Percentiles rank a stretch among this genome's conserved stretches.
These are phyloP conservation scores for Pseudoturritis turrita DNA, from an alignment of 345 rosid genomes.

Conservation along the genomic window DNA sequence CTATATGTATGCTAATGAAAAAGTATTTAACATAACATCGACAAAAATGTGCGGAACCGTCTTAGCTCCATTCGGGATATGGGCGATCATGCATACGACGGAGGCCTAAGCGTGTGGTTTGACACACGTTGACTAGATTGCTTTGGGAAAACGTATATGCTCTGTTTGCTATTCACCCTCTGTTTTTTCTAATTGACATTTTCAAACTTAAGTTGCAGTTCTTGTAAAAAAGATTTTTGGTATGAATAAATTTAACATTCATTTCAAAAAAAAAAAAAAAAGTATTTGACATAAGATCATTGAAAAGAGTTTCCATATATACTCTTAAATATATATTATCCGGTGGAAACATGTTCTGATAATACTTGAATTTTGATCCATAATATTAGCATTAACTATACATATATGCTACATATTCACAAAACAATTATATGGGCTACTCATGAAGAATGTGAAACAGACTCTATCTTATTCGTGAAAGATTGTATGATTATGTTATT, in stretches of 20 bases:
- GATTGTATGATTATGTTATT: neutral
- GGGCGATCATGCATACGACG: too few relatives aligned
- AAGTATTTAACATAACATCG: neutral
- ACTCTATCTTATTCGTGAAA: neutral
- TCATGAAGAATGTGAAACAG: neutral
- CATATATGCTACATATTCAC: neutral
- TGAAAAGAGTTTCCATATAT: neutral
- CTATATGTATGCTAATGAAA: slow-evolving; percentile 20
- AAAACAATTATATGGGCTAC: neutral
- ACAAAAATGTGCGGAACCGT: too few relatives aligned
- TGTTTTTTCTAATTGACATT: too few relatives aligned
- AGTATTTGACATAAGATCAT: neutral
- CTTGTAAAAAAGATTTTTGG: too few relatives aligned
- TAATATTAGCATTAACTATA: neutral
- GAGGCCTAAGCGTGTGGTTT: too few relatives aligned
- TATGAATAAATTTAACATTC: too few relatives aligned
- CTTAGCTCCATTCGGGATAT: too few relatives aligned
- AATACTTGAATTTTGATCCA: neutral
- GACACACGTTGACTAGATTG: too few relatives aligned
- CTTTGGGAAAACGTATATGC: too few relatives aligned
- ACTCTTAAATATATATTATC: neutral
- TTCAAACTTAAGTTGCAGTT: too few relatives aligned
- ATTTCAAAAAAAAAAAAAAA: too few relatives aligned
- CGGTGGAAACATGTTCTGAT: neutral
- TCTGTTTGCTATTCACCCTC: too few relatives aligned